Conservation (phyloP, 2,329 filamentous ascomycete species). For the Knufia fluminis region DNA sequence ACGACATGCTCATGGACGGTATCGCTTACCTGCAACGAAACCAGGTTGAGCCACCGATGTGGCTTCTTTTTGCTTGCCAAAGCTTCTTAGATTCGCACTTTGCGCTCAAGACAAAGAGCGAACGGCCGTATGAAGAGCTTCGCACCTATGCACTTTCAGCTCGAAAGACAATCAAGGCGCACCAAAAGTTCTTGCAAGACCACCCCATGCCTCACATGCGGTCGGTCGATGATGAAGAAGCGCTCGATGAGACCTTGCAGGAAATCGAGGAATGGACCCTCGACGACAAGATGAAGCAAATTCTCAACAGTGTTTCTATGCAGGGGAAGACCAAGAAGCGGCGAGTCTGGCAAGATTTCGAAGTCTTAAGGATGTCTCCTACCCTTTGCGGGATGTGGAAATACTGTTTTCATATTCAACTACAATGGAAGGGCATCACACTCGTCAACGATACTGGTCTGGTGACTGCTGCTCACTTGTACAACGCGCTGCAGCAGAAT, state of each 20-base stretch:
- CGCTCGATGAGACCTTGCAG: not conserved
- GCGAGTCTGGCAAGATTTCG: not conserved
- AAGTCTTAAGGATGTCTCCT: not conserved
- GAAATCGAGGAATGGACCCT: not conserved
- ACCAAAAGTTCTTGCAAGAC: not conserved
- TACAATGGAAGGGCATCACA: not conserved
- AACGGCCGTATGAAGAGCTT: constrained; percentile 1
- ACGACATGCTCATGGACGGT: not conserved
- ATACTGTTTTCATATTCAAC: not conserved
- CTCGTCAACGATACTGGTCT: not conserved
- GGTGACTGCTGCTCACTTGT: not conserved
- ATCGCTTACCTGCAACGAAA: not conserved
- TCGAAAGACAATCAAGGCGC: not conserved
- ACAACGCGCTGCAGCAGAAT: not conserved
- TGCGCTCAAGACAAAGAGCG: not conserved
- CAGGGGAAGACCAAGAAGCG: not conserved
- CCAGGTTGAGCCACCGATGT: not conserved
- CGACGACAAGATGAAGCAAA: not conserved
- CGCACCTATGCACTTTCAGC: not conserved
- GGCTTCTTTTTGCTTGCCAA: not conserved
- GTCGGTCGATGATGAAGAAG: not conserved
- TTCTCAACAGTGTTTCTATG: not conserved
- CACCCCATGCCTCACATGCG: not conserved
- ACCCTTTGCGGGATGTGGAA: not conserved
- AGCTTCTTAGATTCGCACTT: not conserved